Conservation (phyloP, 1,284 basidiomycete genomes). For the Neonothopanus nambi region DNA sequence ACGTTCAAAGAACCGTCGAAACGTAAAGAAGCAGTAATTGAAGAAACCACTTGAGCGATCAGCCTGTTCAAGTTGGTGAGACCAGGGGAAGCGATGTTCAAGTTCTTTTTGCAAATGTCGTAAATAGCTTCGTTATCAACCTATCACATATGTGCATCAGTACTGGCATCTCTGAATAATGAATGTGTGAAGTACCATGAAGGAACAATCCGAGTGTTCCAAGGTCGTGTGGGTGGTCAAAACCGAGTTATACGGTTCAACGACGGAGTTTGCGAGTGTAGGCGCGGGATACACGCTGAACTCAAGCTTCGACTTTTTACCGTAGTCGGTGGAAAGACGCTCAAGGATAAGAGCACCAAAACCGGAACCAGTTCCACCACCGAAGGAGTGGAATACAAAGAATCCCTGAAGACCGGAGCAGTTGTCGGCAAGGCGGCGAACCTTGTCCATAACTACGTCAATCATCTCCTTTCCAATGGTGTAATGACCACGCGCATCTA, state of each 20-base stretch:
- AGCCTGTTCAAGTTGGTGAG: slow-evolving; percentile 89
- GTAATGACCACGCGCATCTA: slow-evolving; percentile 97
- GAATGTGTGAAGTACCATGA: slow-evolving; percentile 68
- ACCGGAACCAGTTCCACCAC: slow-evolving; percentile 99
- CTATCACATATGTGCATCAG: slow-evolving; percentile 32
- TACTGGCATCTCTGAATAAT: slow-evolving; percentile 1
- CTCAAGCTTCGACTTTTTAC: slow-evolving; percentile 99
- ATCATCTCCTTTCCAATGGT: slow-evolving; percentile 98
- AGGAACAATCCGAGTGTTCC: slow-evolving; percentile 99
- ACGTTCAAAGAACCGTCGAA: slow-evolving; percentile 91
- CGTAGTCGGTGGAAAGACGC: slow-evolving; percentile 96
- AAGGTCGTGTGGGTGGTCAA: slow-evolving; percentile 98
- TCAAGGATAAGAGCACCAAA: slow-evolving; percentile 98
- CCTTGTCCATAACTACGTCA: slow-evolving; percentile 91
- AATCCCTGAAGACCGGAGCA: slow-evolving; percentile 98
- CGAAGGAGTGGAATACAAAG: slow-evolving; percentile 99
- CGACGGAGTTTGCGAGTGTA: slow-evolving; percentile 94
- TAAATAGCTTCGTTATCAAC: slow-evolving; percentile 95
- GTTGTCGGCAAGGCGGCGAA: slow-evolving; percentile 96
- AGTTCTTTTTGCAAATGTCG: slow-evolving; percentile 92
- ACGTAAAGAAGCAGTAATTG: slow-evolving; percentile 69
- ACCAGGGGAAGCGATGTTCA: slow-evolving; percentile 77
- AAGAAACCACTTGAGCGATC: slow-evolving; percentile 90
- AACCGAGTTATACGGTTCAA: slow-evolving; percentile 99
- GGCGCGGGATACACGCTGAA: slow-evolving; percentile 98